Base-by-base conservation (phyloP, 148 eudicot species). In the Oxyria digyna region DNA sequence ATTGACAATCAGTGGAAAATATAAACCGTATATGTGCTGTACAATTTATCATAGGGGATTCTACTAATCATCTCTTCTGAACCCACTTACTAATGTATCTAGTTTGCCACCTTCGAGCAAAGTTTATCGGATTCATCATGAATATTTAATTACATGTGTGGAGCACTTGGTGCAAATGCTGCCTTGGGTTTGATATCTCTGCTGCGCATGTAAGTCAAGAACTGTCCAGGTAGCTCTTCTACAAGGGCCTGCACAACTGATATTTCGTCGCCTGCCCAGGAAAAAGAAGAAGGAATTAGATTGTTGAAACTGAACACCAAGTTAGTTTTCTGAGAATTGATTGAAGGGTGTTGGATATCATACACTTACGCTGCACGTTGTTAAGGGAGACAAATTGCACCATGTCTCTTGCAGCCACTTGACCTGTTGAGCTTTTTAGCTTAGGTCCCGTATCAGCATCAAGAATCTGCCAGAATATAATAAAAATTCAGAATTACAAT, bases 331-430 rank as follows among this genome's bases (percentile, higher is more conserved):
- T 29, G 20, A 13, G 20, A 59, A 29, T 29, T 31, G 38, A 29
- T 11, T 1, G 15, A 1, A 29, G 65, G 65, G 8, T 59, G 32
- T 46, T 29, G 35, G 4, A 2, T n/a, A 15, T 13, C 65, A 59
- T 59, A 59, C 65, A 78, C 83, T 48, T 67, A 93, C 98, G 84
- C 65, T 82, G 89, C 45, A 93, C 86, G 24, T 90, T 88, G 62
- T 89, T 88, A 85, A 90, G 83, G 26, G 95, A 91, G 77, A 92
- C 94, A 69, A 92, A 92, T 73, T 92, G 98, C 35, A 92, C 98
- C 72, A 89, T 87, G 82, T 92, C 98, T 75, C 96, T 74, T 38
- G 98, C 83, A 35, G 98, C 98, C 70, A 92, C 70, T 71, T 93
- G 84, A 63, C 98, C 96, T 0, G 85, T 84, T 13, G 89, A 77